Percentiles rank a stretch among this genome's conserved stretches.
Evolutionary conservation across 805 yeast genomes (phyloP).

Genomic region (Blastobotrys robertii): DNA sequence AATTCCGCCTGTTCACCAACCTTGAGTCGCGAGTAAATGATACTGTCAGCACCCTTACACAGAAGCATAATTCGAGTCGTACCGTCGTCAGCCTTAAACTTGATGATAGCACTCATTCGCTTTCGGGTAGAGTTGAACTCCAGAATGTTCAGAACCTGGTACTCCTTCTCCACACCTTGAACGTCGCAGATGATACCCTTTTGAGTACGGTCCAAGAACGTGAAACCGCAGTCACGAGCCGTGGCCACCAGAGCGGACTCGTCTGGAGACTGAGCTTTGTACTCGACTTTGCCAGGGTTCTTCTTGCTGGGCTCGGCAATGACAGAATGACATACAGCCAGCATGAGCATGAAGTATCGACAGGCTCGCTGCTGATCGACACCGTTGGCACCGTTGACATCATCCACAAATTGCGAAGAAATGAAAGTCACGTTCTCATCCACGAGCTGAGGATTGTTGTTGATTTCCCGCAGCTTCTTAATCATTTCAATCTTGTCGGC

Average conservation of each 20-base stretch:
- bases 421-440: slow-evolving; percentile 54
- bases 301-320: slow-evolving; percentile 45
- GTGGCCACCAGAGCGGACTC: slow-evolving; percentile 74
- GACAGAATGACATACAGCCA: slow-evolving; percentile 73
- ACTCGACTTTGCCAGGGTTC: slow-evolving; percentile 34
- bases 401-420: slow-evolving; percentile 52
- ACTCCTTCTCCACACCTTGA: slow-evolving; percentile 40
- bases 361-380: slow-evolving; percentile 39
- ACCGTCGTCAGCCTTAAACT: slow-evolving; percentile 28
- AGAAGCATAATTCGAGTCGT: slow-evolving; percentile 37
- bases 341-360: slow-evolving; percentile 54
- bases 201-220: slow-evolving; percentile 48
- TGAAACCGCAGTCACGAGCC: slow-evolving; percentile 68
- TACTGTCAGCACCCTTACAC: slow-evolving; percentile 73
- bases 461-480: slow-evolving; percentile 27
- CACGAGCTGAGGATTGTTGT: slow-evolving; percentile 41
- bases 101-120: slow-evolving; percentile 66
- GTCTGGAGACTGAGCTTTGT: slow-evolving; percentile 80
- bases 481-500: slow-evolving; percentile 44
- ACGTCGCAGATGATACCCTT: slow-evolving; percentile 36
- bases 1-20: slow-evolving; percentile 34
- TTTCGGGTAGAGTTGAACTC: slow-evolving; percentile 70
- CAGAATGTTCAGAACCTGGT: slow-evolving; percentile 47
- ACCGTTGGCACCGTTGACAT: slow-evolving; percentile 36
- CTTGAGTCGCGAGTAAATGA: slow-evolving; percentile 47